phyloP scores from a whole-genome alignment of 2,329 filamentous ascomycete species.

The Cryphonectria radicalis region DNA sequence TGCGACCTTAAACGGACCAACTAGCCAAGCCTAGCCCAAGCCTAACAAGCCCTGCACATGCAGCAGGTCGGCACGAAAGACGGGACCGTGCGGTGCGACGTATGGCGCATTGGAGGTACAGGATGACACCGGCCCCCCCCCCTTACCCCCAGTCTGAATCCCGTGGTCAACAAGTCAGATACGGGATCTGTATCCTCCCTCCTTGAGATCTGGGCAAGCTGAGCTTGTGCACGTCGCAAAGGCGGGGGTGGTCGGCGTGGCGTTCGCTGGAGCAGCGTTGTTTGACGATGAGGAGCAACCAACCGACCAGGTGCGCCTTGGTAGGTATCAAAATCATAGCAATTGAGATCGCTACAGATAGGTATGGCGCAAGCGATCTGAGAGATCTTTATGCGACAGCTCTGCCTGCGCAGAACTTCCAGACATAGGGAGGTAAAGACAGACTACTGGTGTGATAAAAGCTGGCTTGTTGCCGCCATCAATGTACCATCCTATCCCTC shows the following conservation, averaged over 20 bases:
- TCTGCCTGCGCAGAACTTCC: not conserved
- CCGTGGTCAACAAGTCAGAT: constrained; percentile 13
- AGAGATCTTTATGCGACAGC: not conserved
- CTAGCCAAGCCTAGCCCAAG: not conserved
- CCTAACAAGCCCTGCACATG: not conserved
- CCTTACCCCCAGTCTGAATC: constrained; percentile 2
- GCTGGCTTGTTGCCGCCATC: not conserved
- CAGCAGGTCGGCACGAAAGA: not conserved
- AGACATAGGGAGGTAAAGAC: not conserved
- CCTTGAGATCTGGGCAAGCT: constrained; percentile 14
- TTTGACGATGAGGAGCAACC: not conserved
- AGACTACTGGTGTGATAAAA: not conserved
- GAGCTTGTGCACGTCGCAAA: constrained; percentile 25
- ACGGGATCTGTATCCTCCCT: not conserved
- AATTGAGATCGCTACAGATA: not conserved
- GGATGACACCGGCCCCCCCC: constrained; percentile 20
- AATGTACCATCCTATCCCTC: constrained; percentile 14
- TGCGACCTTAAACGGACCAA: not conserved
- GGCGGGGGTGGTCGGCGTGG: constrained; percentile 9
- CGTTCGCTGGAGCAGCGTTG: not conserved
- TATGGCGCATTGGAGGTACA: constrained; percentile 1
- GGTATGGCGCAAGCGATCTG: not conserved
- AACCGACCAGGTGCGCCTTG: not conserved
- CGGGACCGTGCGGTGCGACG: constrained; percentile 10
- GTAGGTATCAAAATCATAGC: not conserved